Evolutionary conservation across 352 stramenopile genomes (phyloP).

Genomic region (Aphanomyces euteiches): DNA sequence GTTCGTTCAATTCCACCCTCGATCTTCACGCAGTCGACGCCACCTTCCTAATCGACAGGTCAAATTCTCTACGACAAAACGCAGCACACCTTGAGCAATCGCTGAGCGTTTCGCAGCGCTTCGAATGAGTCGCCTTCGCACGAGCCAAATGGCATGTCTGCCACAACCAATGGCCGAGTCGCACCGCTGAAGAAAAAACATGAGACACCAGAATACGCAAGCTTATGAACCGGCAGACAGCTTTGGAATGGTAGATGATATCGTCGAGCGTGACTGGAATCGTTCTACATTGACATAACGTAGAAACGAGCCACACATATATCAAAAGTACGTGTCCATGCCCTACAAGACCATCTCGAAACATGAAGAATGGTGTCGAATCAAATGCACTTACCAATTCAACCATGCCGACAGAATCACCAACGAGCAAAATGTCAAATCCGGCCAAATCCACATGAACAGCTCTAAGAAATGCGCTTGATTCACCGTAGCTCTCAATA

Average conservation of each 20-base stretch:
- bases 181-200: conserved; percentile 46
- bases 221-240: conserved; percentile 83
- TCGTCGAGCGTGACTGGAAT: conserved; percentile 96
- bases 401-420: conserved; percentile 98
- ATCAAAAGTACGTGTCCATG: conserved; percentile 52
- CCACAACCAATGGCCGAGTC: conserved; percentile 89
- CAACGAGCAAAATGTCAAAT: conserved; percentile 97
- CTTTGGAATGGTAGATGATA: conserved; percentile 97
- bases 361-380: conserved; percentile 8
- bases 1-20: conserved; percentile 90
- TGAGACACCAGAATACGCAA: not conserved
- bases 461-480: conserved; percentile 36
- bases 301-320: not conserved
- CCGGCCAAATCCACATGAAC: conserved; percentile 97
- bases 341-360: conserved; percentile 43
- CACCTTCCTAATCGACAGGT: conserved; percentile 78
- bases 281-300: conserved; percentile 36
- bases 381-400: conserved; percentile 91
- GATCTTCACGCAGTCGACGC: conserved; percentile 97
- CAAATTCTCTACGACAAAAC: not conserved
- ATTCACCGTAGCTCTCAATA: not conserved
- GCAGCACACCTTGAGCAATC: conserved; percentile 85
- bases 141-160: conserved; percentile 98
- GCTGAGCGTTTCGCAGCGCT: conserved; percentile 93
- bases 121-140: conserved; percentile 92